phyloP scores from a whole-genome alignment of 306 rosid species.

The Pyrus communis region DNA sequence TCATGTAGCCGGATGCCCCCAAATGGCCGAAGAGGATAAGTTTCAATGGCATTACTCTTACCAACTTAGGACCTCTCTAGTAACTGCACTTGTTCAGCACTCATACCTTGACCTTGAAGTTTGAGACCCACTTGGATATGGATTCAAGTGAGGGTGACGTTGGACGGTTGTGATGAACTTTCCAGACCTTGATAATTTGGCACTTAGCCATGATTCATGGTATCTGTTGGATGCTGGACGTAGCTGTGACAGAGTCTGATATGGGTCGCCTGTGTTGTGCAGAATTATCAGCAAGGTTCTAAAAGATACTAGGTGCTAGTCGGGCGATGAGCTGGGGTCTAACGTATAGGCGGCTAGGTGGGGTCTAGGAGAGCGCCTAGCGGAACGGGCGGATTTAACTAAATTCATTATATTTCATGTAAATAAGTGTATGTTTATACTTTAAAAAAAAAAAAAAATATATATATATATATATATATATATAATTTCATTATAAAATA shows the following conservation, averaged over 20 bases:
- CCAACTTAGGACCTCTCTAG: background rate
- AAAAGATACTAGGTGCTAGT: too few species aligned
- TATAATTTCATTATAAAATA: too few species aligned
- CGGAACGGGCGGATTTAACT: too few species aligned
- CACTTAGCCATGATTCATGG: background rate
- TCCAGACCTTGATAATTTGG: background rate
- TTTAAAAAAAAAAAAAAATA: too few species aligned
- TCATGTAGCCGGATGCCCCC: background rate
- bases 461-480: too few species aligned
- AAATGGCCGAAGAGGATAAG: background rate
- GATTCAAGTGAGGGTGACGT: background rate
- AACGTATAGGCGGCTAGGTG: too few species aligned
- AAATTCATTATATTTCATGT: too few species aligned
- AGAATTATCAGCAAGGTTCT: background rate
- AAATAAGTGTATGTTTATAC: too few species aligned
- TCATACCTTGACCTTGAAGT: background rate
- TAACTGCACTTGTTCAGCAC: background rate
- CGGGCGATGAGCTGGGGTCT: too few species aligned
- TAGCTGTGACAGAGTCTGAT: background rate
- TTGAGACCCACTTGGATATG: background rate
- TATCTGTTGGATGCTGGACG: background rate
- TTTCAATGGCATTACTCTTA: background rate
- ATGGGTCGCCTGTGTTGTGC: background rate
- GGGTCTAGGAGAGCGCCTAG: too few species aligned
- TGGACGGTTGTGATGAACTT: conserved; percentile 2